These are phyloP conservation scores for Fusarium duplospermum DNA, from an alignment of 2,329 filamentous ascomycete genomes.

Conservation along the genomic window DNA sequence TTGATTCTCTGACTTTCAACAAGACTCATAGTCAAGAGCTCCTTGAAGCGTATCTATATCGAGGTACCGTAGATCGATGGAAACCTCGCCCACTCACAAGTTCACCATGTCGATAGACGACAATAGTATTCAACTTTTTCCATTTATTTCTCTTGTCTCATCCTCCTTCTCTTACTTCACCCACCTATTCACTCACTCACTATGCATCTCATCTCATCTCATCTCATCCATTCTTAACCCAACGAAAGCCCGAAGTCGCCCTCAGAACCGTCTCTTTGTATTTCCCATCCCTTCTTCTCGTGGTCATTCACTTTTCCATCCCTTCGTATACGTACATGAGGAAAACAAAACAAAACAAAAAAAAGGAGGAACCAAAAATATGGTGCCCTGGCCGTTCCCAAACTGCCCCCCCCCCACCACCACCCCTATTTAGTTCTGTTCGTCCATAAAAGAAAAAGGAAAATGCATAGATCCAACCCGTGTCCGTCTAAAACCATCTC, in stretches of 20 bases:
- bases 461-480: conserved; percentile 24
- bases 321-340: conserved; percentile 35
- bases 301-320: conserved; percentile 6
- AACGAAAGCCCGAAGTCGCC: conserved; percentile 30
- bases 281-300: conserved; percentile 6
- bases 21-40: neutral
- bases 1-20: too few relatives aligned
- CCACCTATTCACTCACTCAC: neutral
- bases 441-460: conserved; percentile 6
- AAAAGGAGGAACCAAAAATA: neutral
- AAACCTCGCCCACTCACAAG: neutral
- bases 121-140: neutral
- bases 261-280: conserved; percentile 29
- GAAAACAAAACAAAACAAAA: neutral
- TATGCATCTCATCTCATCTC: neutral
- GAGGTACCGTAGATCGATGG: neutral
- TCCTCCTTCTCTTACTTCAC: neutral
- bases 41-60: neutral
- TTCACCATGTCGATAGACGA: neutral
- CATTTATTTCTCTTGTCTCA: neutral
- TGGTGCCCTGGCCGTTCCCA: conserved; percentile 1
- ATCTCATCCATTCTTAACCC: neutral
- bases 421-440: conserved; percentile 6
- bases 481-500: conserved; percentile 37
- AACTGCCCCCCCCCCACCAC: conserved; percentile 1